phyloP scores from a whole-genome alignment of 371 early-diverging fungal species.

The Mortierella sp. region DNA sequence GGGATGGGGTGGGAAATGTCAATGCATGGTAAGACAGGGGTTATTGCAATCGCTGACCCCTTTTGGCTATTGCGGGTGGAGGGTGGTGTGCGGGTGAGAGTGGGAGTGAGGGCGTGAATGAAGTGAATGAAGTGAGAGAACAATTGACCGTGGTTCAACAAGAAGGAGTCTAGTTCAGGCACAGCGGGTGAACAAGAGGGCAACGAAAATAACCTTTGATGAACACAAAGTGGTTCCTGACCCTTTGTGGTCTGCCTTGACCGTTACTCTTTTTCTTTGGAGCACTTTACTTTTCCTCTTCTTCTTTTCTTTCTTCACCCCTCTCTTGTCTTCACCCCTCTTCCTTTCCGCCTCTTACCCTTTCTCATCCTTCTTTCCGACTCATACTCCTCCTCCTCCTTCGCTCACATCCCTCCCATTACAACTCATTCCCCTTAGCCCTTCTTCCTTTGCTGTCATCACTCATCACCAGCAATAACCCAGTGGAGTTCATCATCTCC shows the following conservation, averaged over 20 bases:
- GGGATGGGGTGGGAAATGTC: neutral
- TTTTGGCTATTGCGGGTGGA: neutral
- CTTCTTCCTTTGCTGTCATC: neutral
- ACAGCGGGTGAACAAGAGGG: neutral
- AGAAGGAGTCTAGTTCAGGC: neutral
- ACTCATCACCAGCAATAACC: neutral
- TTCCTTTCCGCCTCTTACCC: neutral
- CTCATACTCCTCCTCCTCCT: neutral
- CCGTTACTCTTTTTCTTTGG: neutral
- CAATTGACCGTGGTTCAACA: neutral
- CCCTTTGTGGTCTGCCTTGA: neutral
- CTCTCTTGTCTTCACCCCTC: neutral
- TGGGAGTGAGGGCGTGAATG: neutral
- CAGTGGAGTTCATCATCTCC: neutral
- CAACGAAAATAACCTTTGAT: neutral
- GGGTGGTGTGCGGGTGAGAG: neutral
- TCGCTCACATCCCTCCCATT: constrained; percentile 13
- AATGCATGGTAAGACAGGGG: neutral
- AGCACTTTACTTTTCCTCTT: neutral
- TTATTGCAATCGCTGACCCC: neutral
- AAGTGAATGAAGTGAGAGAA: neutral
- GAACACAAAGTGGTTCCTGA: neutral
- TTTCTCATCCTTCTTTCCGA: constrained; percentile 1
- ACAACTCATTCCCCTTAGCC: neutral
- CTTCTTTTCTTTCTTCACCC: neutral